Evolutionary conservation across 2,329 filamentous ascomycete genomes (phyloP).

Genomic region (Penicillium corylophilum): DNA sequence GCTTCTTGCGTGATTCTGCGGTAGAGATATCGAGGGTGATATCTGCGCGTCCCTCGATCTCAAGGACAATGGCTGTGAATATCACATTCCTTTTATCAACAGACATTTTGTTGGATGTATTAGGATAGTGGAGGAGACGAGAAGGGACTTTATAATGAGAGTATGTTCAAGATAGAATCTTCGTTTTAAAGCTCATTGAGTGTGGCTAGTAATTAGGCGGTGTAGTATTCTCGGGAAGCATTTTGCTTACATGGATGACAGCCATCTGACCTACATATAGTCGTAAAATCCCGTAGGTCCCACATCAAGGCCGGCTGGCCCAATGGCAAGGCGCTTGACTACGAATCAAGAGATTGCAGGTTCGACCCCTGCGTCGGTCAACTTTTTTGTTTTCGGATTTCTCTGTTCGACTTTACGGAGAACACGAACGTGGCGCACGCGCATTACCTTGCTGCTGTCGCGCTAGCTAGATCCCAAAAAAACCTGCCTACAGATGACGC

Average conservation of each 20-base stretch:
- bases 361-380: constrained; percentile 46
- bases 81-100: neutral
- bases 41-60: neutral
- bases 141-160: neutral
- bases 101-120: neutral
- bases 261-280: too few relatives aligned
- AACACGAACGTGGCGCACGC: too few relatives aligned
- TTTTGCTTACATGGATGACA: too few relatives aligned
- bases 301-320: constrained; percentile 36
- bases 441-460: too few relatives aligned
- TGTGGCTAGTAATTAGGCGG: neutral
- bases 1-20: neutral
- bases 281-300: too few relatives aligned
- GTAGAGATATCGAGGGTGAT: neutral
- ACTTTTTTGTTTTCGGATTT: too few relatives aligned
- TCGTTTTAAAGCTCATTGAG: neutral
- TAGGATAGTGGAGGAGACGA: too few relatives aligned
- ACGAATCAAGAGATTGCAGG: constrained; percentile 54
- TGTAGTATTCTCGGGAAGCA: neutral
- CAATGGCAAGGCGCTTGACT: constrained; percentile 54
- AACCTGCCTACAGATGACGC: too few relatives aligned
- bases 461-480: too few relatives aligned
- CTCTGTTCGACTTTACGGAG: too few relatives aligned
- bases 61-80: neutral
- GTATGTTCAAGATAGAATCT: neutral